Evolutionary conservation across 1,139 yeast genomes (phyloP), one percentile per base, ranked within the genome.

Genomic region (Suhomyces chickasaworum): DNA sequence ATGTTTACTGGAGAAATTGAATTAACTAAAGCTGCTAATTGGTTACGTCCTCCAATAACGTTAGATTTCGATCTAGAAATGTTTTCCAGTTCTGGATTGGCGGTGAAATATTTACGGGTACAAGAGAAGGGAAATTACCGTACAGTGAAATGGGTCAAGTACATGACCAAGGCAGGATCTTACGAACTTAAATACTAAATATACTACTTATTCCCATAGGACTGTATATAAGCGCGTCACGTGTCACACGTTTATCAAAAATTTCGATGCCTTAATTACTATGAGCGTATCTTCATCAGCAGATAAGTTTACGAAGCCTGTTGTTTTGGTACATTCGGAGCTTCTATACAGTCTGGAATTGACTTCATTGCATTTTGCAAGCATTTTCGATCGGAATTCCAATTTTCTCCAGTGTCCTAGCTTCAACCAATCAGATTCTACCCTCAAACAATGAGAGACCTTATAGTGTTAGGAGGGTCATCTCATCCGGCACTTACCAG

Each of bases 131-230:
- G 78, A 8, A 82, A 81, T 50, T 86, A 88, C 66, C 71, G 79
- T 39, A 84, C 96, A 1, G 83, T 89, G 17, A 91, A 91, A 61
- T 90, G 96, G 95, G 95, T 90, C 38, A 80, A 88, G 57, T 91
- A 91, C 63, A 64, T 79, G 16, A 78, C 91, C 1, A 79, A 76
- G 52, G 83, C 91, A 0, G 96, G 96, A 1, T 80, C 87, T 5
- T 89, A 88, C 57, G 97, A 89, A 52, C 76, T 89, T 12, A 71
- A 96, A 48, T 83, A 83, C 52, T 85, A 22, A 12, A 16, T 16
- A 3, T 20, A 20, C 9, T 22, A 10, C 9, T 21, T n/a, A 9
- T 17, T 18, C 16, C 17, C 13, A 30, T 31, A 23, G 42, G 27
- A 31, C 22, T 27, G 29, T 22, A 22, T 15, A 23, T 22, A 31